These are phyloP conservation scores for Cryptococcus sp. DNA, from an alignment of 1,284 basidiomycete genomes.

Conservation along the genomic window DNA sequence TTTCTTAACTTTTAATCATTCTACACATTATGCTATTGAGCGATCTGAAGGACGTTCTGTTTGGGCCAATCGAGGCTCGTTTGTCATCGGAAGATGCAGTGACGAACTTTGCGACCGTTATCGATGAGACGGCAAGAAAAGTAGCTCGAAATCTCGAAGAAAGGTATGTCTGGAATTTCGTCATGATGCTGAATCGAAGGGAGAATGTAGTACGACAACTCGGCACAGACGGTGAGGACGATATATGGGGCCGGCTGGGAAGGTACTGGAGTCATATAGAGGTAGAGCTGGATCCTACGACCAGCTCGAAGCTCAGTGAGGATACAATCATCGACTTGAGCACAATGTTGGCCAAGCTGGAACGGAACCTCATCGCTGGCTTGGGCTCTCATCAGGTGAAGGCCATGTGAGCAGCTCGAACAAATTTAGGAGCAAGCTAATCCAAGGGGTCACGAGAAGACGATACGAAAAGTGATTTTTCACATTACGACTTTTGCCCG, in stretches of 20 bases:
- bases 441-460: constrained; percentile 21
- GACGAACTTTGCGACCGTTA: constrained; percentile 7
- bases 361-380: constrained; percentile 41
- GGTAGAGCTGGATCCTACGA: constrained; percentile 13
- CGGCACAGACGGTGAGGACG: background rate
- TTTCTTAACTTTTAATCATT: background rate
- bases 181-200: background rate
- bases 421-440: background rate
- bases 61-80: background rate
- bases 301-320: constrained; percentile 9
- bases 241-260: constrained; percentile 10
- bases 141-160: constrained; percentile 27
- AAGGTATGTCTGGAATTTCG: constrained; percentile 18
- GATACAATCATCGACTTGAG: constrained; percentile 21
- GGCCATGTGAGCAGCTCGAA: constrained; percentile 21
- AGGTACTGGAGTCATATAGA: constrained; percentile 15
- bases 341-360: constrained; percentile 30
- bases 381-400: constrained; percentile 20
- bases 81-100: constrained; percentile 13
- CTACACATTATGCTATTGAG: background rate
- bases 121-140: constrained; percentile 22
- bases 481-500: constrained; percentile 35
- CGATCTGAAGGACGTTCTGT: background rate
- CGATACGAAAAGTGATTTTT: constrained; percentile 32
- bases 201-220: background rate